Evolutionary conservation across 352 stramenopile species (phyloP), one percentile per base, ranked within the genome.

Genomic region (Pythium myriotylum): DNA sequence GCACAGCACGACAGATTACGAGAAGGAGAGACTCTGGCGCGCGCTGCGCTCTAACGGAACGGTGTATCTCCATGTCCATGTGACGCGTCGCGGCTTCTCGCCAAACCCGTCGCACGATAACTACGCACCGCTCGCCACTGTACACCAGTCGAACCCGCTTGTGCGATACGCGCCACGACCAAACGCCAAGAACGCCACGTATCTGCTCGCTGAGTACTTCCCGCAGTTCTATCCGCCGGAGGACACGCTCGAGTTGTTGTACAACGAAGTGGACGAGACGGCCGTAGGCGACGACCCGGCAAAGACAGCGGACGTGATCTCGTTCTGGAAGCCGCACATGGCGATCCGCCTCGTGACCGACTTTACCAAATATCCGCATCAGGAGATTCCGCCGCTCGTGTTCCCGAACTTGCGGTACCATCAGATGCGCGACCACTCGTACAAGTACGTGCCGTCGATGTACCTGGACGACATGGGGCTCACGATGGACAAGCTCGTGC

Each of bases 241-340:
- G 3, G 37, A 59, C 47, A 42, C 23, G 22, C 42, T 50, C 24
- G 42, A 40, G 22, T 50, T 52, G 22, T 50, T 52, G 10, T 46
- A 50, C 40, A 59, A 45, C 56, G 26, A 58, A n/a, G 35, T 40
- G 8, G 59, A 58, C 7, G 56, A 59, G 1, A 45, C 55, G 2
- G 53, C 64, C 0, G 39, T 46, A 3, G 57, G 58, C 2, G 39
- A 57, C 9, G 68, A 80, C 19, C 60, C 73, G 10, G 65, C 79
- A 35, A 49, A 77, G 24, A 64, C 59, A 9, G 72, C 63, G 1
- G 66, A 62, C 12, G 65, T 86, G 16, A 67, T 91, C 27, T 79
- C 81, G 12, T 92, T 88, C 60, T 93, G 84, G 84, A 93, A 93
- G 47, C 77, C 84, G 27, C 74, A 81, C 24, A 86, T 80, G 65